Evolutionary conservation across 176 grass and related monocot species (phyloP).

Genomic region (Eleusine indica): DNA sequence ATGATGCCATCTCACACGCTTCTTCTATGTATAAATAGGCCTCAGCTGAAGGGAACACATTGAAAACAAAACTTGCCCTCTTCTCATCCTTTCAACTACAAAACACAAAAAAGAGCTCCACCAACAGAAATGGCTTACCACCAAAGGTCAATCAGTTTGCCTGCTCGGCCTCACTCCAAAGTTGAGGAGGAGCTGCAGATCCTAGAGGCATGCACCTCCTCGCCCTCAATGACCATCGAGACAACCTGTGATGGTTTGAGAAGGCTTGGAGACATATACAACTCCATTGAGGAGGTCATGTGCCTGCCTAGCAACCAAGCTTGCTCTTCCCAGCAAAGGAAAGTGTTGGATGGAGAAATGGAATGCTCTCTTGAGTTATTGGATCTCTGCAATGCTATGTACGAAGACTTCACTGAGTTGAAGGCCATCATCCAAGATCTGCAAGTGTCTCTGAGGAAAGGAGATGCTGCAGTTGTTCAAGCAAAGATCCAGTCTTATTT

Average conservation of each 20-base stretch:
- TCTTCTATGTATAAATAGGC: slow-evolving; percentile 51
- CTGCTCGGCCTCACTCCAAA: slow-evolving; percentile 43
- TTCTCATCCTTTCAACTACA: slow-evolving; percentile 22
- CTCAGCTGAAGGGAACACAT: slow-evolving; percentile 23
- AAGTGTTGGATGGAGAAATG: slow-evolving; percentile 52
- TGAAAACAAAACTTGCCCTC: slow-evolving; percentile 23
- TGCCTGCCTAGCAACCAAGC: slow-evolving; percentile 48
- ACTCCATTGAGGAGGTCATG: slow-evolving; percentile 45
- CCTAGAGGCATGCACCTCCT: slow-evolving; percentile 42
- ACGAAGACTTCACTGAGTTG: slow-evolving; percentile 43
- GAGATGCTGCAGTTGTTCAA: slow-evolving; percentile 30
- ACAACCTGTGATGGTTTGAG: slow-evolving; percentile 43
- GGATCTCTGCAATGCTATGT: slow-evolving; percentile 55
- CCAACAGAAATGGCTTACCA: slow-evolving; percentile 48
- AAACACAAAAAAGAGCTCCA: slow-evolving; percentile 27
- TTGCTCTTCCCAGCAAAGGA: slow-evolving; percentile 45
- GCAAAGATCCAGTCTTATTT: slow-evolving; percentile 51
- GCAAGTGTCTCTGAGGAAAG: slow-evolving; percentile 48
- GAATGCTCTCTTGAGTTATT: slow-evolving; percentile 49
- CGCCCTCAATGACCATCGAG: slow-evolving; percentile 24
- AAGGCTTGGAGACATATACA: slow-evolving; percentile 48
- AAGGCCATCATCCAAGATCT: slow-evolving; percentile 59
- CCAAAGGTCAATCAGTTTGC: slow-evolving; percentile 54
- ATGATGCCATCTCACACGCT: slow-evolving; percentile 14
- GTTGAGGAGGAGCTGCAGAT: slow-evolving; percentile 51